Evolutionary conservation across 2,329 filamentous ascomycete species (phyloP).

Genomic region (Chrysoporthe puriensis): DNA sequence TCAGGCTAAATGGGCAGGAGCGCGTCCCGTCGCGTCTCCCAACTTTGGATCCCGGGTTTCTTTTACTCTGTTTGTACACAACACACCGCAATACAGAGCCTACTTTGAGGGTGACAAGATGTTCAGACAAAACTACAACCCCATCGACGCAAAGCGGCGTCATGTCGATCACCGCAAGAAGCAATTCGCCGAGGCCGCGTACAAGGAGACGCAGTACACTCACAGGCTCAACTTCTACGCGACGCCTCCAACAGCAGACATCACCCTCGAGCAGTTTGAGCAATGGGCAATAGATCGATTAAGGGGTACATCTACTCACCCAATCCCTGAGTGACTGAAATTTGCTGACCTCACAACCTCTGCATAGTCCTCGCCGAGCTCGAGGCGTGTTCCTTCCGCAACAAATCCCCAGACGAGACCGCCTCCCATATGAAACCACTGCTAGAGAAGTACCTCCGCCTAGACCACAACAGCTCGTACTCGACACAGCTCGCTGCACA

Average conservation of each 20-base stretch:
- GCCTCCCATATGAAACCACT: slow-evolving; percentile 81
- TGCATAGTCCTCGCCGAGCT: slow-evolving; percentile 77
- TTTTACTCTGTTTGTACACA: background rate
- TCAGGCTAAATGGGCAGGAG: slow-evolving; percentile 30
- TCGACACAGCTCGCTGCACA: slow-evolving; percentile 66
- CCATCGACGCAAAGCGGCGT: slow-evolving; percentile 72
- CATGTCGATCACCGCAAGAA: slow-evolving; percentile 79
- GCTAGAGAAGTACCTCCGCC: slow-evolving; percentile 82
- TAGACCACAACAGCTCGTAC: slow-evolving; percentile 73
- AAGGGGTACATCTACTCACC: slow-evolving; percentile 59
- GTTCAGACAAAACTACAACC: slow-evolving; percentile 56
- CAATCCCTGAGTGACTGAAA: background rate
- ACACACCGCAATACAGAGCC: background rate
- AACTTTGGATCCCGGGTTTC: slow-evolving; percentile 9
- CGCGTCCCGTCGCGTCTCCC: slow-evolving; percentile 35
- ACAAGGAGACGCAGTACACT: slow-evolving; percentile 78
- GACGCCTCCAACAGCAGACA: slow-evolving; percentile 86
- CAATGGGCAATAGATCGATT: slow-evolving; percentile 97
- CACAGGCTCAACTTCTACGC: slow-evolving; percentile 92
- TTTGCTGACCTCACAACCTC: slow-evolving; percentile 29
- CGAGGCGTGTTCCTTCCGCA: slow-evolving; percentile 94
- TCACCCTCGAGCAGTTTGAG: slow-evolving; percentile 96
- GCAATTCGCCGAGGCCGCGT: slow-evolving; percentile 80
- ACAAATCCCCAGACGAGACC: slow-evolving; percentile 82
- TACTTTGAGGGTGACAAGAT: slow-evolving; percentile 37